These are phyloP conservation scores for Cordyceps tenuipes DNA, from an alignment of 2,329 filamentous ascomycete genomes.

Conservation along the genomic window DNA sequence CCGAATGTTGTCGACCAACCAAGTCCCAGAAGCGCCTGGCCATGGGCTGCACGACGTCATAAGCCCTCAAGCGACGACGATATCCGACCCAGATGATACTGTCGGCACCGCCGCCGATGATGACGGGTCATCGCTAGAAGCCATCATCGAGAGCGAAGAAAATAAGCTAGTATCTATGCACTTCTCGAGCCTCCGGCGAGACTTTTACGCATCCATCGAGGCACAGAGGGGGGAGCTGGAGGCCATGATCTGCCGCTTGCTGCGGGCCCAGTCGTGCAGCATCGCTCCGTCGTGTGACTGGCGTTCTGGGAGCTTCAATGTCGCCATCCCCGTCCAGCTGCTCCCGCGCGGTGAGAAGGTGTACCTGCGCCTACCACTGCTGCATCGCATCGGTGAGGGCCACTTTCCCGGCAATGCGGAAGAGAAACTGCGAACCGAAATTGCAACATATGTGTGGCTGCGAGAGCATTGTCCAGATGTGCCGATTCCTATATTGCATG, in stretches of 20 bases:
- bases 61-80: neutral
- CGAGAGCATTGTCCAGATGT: conserved; percentile 19
- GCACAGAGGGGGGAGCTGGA: neutral
- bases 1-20: neutral
- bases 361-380: neutral
- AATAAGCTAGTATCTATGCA: neutral
- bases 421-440: conserved; percentile 22
- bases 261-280: neutral
- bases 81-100: neutral
- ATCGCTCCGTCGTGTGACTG: neutral
- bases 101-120: no score
- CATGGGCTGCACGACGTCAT: no score
- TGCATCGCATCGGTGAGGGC: neutral
- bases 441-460: conserved; percentile 22
- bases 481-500: conserved; percentile 18
- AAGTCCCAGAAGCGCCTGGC: neutral
- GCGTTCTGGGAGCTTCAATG: neutral
- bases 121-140: neutral
- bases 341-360: neutral
- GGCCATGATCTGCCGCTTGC: neutral
- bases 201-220: neutral
- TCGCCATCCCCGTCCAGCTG: neutral
- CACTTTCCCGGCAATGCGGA: conserved; percentile 17
- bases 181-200: neutral
- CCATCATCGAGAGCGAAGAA: neutral